These are phyloP conservation scores for Aspergillus nomiae DNA, from an alignment of 2,329 filamentous ascomycete species.

Conservation along the genomic window DNA sequence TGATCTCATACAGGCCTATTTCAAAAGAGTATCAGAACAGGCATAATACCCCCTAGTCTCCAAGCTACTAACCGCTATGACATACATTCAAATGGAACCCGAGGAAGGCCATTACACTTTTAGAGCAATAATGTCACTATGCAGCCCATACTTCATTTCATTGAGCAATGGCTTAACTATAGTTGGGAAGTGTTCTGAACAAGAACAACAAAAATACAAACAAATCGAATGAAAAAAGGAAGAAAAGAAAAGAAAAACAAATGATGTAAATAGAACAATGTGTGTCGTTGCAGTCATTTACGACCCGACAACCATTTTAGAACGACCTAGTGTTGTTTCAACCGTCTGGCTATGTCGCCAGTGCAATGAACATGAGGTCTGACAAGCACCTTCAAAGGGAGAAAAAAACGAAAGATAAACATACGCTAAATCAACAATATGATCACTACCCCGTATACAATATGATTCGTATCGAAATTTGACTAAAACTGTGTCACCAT, in stretches of 20 bases:
- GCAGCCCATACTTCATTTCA: background rate
- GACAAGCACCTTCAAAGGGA: slow-evolving; percentile 1
- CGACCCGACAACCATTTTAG: background rate
- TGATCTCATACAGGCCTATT: too few species aligned
- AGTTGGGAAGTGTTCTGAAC: background rate
- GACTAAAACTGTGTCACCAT: background rate
- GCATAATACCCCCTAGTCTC: too few species aligned
- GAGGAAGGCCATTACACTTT: background rate
- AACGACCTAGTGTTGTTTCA: background rate
- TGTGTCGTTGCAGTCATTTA: background rate
- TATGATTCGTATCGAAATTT: background rate
- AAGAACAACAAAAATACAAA: background rate
- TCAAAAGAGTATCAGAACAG: too few species aligned
- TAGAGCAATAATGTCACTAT: background rate
- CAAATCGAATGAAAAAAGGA: background rate
- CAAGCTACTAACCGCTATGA: too few species aligned
- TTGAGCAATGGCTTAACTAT: background rate
- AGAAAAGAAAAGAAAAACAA: background rate
- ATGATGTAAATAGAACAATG: background rate
- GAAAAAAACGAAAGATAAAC: background rate
- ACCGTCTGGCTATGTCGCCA: background rate
- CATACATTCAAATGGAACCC: background rate
- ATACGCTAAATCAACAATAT: background rate
- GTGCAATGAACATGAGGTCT: slow-evolving; percentile 3
- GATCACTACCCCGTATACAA: background rate